A percentile compares a stretch with the other conserved stretches of the same genome.
Conservation (phyloP, 257 asterid genomes). For the Solanum chmielewskii region DNA sequence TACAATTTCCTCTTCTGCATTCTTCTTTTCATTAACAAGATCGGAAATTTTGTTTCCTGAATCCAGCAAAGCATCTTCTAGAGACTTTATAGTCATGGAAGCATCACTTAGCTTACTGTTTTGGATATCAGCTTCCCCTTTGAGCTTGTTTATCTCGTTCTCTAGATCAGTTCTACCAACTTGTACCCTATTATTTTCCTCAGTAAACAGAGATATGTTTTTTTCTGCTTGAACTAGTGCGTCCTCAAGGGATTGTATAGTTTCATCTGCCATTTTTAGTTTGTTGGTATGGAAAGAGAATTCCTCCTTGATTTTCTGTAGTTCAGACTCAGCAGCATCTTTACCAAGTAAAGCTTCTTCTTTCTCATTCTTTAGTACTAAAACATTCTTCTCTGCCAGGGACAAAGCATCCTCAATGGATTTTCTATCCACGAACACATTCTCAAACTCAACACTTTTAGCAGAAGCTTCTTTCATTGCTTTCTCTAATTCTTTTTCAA, state of each 20-base stretch:
- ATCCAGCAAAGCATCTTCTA: constrained; percentile 41
- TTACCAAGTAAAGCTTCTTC: constrained; percentile 34
- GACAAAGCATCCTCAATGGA: constrained; percentile 50
- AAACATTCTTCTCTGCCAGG: constrained; percentile 41
- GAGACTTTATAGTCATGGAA: constrained; percentile 40
- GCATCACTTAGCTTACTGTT: constrained; percentile 58
- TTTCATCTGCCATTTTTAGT: constrained; percentile 52
- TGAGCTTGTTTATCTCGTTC: constrained; percentile 53
- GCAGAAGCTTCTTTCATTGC: constrained; percentile 42
- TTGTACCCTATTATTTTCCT: constrained; percentile 39
- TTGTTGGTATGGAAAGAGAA: constrained; percentile 26
- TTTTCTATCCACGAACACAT: constrained; percentile 35
- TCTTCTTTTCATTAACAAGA: constrained; percentile 48
- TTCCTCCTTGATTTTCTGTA: constrained; percentile 41
- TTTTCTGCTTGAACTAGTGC: constrained; percentile 52
- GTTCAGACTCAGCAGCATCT: constrained; percentile 41
- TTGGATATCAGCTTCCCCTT: constrained; percentile 46
- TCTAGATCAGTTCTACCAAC: constrained; percentile 43
- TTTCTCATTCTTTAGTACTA: constrained; percentile 42
- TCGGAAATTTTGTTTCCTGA: constrained; percentile 43
- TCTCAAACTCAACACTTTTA: constrained; percentile 38
- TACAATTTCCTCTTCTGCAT: constrained; percentile 47
- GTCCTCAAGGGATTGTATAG: constrained; percentile 68
- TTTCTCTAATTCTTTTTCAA: constrained; percentile 57
- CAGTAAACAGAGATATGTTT: constrained; percentile 44